phyloP scores from a whole-genome alignment of 768 basidiomycete species.

The Russula vinacea region DNA sequence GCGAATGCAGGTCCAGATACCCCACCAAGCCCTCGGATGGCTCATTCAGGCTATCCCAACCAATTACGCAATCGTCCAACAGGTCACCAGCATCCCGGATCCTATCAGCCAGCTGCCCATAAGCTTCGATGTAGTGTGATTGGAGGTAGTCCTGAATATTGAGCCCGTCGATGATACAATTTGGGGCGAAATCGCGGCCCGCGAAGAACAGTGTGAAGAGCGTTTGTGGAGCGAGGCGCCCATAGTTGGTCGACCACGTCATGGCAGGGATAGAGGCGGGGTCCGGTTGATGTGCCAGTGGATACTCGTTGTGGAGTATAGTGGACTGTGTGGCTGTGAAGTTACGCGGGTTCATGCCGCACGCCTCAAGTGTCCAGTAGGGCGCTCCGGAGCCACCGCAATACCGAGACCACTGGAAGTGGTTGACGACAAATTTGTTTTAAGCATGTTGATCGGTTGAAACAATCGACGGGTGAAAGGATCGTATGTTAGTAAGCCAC shows the following conservation, averaged over 20 bases:
- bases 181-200: conserved; percentile 84
- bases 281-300: conserved; percentile 54
- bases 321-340: conserved; percentile 84
- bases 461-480: neutral
- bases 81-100: conserved; percentile 73
- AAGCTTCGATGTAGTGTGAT: conserved; percentile 69
- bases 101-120: conserved; percentile 70
- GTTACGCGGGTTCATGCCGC: conserved; percentile 82
- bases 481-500: neutral
- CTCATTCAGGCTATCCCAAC: conserved; percentile 97
- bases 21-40: conserved; percentile 81
- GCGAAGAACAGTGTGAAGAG: conserved; percentile 95
- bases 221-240: conserved; percentile 81
- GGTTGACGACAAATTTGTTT: neutral
- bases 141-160: conserved; percentile 92
- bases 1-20: conserved; percentile 62
- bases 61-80: conserved; percentile 84
- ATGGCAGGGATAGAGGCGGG: conserved; percentile 83
- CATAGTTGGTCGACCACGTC: conserved; percentile 97
- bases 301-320: conserved; percentile 88
- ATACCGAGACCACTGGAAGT: conserved; percentile 87
- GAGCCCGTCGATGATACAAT: conserved; percentile 83
- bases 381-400: conserved; percentile 94
- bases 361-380: conserved; percentile 88
- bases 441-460: neutral